Evolutionary conservation across 148 eudicot species (phyloP).

Genomic region (Arctostaphylos glauca): DNA sequence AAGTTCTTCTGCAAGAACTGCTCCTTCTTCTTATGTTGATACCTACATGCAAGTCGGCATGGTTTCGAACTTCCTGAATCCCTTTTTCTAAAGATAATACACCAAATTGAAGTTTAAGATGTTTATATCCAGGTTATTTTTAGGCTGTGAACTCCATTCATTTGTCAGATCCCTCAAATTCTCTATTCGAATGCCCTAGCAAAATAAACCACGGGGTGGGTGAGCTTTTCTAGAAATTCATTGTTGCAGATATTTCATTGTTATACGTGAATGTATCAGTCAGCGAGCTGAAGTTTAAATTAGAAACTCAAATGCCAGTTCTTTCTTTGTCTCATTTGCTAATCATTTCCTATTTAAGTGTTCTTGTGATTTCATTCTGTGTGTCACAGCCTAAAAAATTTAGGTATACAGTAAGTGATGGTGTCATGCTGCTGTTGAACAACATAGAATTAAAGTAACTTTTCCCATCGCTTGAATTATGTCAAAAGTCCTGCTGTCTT

Average conservation of each 20-base stretch:
- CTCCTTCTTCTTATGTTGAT: neutral
- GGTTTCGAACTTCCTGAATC: neutral
- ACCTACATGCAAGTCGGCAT: neutral
- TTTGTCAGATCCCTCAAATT: neutral
- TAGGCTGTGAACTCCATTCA: neutral
- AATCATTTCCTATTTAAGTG: neutral
- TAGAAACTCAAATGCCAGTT: neutral
- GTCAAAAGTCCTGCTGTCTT: neutral
- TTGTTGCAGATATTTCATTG: neutral
- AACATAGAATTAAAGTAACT: neutral
- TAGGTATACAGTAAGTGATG: neutral
- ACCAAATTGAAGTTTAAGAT: neutral
- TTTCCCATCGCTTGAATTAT: neutral
- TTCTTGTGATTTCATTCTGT: neutral
- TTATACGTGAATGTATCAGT: neutral
- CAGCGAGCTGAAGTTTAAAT: neutral
- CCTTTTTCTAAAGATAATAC: neutral
- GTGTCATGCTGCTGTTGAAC: neutral
- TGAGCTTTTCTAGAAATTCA: neutral
- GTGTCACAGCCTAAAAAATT: neutral
- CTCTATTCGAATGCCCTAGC: neutral
- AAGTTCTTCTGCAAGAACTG: neutral
- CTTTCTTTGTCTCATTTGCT: neutral
- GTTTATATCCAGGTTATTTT: neutral
- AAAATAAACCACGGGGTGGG: neutral